These are phyloP conservation scores for Leersia perrieri DNA, from an alignment of 176 grass and related monocot genomes.

Conservation along the genomic window DNA sequence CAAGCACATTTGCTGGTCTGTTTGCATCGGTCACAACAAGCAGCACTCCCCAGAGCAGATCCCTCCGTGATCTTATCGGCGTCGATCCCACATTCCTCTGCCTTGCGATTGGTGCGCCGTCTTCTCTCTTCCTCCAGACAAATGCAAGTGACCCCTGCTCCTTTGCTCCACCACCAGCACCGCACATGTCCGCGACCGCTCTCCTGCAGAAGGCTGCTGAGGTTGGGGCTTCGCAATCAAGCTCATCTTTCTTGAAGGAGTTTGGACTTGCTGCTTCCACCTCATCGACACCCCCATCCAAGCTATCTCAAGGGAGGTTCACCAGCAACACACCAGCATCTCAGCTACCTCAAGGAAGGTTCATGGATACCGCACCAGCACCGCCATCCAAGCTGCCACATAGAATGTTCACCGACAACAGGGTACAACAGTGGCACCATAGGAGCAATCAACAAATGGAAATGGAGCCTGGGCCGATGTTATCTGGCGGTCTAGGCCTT, in stretches of 20 bases:
- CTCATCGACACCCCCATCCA: conserved; percentile 11
- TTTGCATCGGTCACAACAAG: conserved; percentile 53
- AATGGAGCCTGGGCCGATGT: conserved; percentile 41
- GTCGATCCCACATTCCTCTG: conserved; percentile 67
- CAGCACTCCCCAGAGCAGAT: conserved; percentile 54
- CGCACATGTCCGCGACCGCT: conserved; percentile 52
- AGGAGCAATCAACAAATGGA: conserved; percentile 31
- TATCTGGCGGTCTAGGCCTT: conserved; percentile 40
- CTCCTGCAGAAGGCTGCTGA: conserved; percentile 61
- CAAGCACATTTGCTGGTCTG: conserved; percentile 51
- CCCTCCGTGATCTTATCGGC: conserved; percentile 52
- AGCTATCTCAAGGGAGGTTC: conserved; percentile 31
- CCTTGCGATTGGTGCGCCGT: conserved; percentile 49
- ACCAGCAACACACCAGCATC: background rate
- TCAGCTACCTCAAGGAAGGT: background rate
- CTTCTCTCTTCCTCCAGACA: conserved; percentile 40
- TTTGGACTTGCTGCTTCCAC: conserved; percentile 46
- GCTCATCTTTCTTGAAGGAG: conserved; percentile 50
- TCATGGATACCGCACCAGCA: background rate
- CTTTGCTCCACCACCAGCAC: conserved; percentile 46
- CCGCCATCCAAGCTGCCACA: conserved; percentile 9
- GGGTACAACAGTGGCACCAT: conserved; percentile 18
- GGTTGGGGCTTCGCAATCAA: conserved; percentile 43
- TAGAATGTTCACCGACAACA: conserved; percentile 14
- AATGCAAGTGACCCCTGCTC: conserved; percentile 30